These are phyloP conservation scores for Candida yuanshanica DNA, from an alignment of 805 yeast genomes.

Conservation along the genomic window DNA sequence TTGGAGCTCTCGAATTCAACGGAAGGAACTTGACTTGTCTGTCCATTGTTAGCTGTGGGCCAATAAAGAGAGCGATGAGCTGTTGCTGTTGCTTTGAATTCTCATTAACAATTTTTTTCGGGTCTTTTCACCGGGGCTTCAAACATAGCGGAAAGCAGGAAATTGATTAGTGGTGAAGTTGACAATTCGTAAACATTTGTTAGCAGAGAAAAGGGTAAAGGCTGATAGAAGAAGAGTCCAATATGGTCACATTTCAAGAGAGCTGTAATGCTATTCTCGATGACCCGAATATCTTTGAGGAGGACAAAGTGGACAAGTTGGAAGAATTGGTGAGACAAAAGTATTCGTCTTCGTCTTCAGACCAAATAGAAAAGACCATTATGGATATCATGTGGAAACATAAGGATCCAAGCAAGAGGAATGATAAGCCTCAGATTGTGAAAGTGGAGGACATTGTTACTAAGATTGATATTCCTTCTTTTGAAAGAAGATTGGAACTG, in stretches of 20 bases:
- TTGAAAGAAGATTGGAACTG: constrained; percentile 22
- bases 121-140: no score
- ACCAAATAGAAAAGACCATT: constrained; percentile 30
- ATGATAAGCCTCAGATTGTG: constrained; percentile 16
- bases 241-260: constrained; percentile 14
- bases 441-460: constrained; percentile 14
- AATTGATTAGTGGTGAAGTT: no score
- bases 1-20: constrained; percentile 39
- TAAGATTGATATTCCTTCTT: constrained; percentile 19
- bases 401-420: constrained; percentile 25
- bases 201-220: no score
- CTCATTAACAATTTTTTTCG: no score
- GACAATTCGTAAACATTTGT: no score
- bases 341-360: constrained; percentile 12
- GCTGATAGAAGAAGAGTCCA: no score
- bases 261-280: constrained; percentile 29
- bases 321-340: constrained; percentile 28
- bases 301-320: constrained; percentile 33
- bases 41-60: no score
- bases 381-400: constrained; percentile 38
- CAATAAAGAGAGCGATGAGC: no score
- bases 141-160: no score
- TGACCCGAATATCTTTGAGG: constrained; percentile 28
- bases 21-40: constrained; percentile 14
- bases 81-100: no score